phyloP scores from a whole-genome alignment of 2,329 filamentous ascomycete species.

The Hypoxylon sp. region DNA sequence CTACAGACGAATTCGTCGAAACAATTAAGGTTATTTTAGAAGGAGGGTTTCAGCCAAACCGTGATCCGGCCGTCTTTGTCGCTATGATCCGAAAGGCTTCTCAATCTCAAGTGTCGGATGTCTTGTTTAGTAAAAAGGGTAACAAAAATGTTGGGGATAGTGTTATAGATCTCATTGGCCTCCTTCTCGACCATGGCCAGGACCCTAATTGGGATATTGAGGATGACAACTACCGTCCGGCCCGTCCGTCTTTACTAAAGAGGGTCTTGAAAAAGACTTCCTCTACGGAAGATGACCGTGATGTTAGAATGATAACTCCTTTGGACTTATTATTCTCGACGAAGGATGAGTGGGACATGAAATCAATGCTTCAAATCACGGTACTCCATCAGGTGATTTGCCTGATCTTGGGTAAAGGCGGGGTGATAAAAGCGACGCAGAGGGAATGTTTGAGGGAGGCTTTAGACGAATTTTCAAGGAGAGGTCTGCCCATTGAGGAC shows the following conservation, averaged over 20 bases:
- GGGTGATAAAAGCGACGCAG: neutral
- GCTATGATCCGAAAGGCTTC: too few relatives aligned
- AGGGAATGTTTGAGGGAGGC: neutral
- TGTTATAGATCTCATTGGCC: neutral
- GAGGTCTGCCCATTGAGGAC: constrained; percentile 7
- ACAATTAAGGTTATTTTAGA: constrained; percentile 20
- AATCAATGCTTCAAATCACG: neutral
- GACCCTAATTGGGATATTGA: constrained; percentile 23
- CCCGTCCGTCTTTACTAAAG: neutral
- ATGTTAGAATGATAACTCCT: constrained; percentile 16
- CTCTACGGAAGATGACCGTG: constrained; percentile 2
- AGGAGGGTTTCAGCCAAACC: constrained; percentile 4
- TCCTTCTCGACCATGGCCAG: constrained; percentile 17
- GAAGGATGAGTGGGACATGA: too few relatives aligned
- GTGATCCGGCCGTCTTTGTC: constrained; percentile 19
- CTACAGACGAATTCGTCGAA: neutral
- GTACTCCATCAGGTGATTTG: neutral
- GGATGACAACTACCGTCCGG: too few relatives aligned
- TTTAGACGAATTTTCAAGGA: neutral
- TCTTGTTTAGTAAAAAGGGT: too few relatives aligned
- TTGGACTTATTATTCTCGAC: too few relatives aligned
- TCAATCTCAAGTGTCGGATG: too few relatives aligned
- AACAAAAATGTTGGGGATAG: neutral
- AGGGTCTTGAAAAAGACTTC: constrained; percentile 15
- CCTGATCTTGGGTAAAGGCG: constrained; percentile 14